phyloP scores from a whole-genome alignment of 2,329 filamentous ascomycete species.

The Talaromyces marneffei region DNA sequence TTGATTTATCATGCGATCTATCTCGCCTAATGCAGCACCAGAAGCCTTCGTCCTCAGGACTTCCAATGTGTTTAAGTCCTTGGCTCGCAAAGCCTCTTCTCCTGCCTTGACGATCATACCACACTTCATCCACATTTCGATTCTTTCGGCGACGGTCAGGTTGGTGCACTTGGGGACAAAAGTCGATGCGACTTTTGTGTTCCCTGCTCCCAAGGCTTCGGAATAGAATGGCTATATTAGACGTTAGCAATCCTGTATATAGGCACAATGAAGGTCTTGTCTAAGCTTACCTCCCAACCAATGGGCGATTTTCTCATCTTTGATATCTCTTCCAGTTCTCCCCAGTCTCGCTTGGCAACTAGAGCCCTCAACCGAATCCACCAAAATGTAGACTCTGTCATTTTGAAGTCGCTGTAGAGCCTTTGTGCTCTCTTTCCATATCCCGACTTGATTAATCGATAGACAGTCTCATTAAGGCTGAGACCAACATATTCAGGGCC shows the following conservation, averaged over 20 bases:
- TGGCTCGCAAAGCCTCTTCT: constrained; percentile 80
- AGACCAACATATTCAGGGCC: constrained; percentile 65
- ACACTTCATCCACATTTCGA: constrained; percentile 95
- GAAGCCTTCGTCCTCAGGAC: constrained; percentile 68
- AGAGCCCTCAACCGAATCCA: constrained; percentile 82
- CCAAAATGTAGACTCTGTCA: constrained; percentile 83
- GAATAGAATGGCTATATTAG: constrained; percentile 77
- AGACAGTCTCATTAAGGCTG: constrained; percentile 85
- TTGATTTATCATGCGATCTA: constrained; percentile 68
- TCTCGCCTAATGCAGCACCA: constrained; percentile 64
- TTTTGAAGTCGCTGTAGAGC: constrained; percentile 85
- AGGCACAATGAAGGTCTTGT: constrained; percentile 11
- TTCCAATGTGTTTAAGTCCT: constrained; percentile 70
- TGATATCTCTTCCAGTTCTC: constrained; percentile 79
- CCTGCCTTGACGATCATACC: constrained; percentile 82
- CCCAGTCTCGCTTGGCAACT: constrained; percentile 86
- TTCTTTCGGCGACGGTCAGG: constrained; percentile 61
- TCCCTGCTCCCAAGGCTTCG: constrained; percentile 79
- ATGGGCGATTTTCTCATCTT: constrained; percentile 77
- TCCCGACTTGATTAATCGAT: constrained; percentile 74
- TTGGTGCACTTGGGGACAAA: constrained; percentile 85
- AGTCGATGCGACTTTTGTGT: constrained; percentile 72
- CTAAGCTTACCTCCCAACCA: constrained; percentile 75
- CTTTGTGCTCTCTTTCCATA: constrained; percentile 82
- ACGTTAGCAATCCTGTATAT: constrained; percentile 24